Evolutionary conservation across 176 grass and related monocot genomes (phyloP).

Genomic region (Oryza australiensis): DNA sequence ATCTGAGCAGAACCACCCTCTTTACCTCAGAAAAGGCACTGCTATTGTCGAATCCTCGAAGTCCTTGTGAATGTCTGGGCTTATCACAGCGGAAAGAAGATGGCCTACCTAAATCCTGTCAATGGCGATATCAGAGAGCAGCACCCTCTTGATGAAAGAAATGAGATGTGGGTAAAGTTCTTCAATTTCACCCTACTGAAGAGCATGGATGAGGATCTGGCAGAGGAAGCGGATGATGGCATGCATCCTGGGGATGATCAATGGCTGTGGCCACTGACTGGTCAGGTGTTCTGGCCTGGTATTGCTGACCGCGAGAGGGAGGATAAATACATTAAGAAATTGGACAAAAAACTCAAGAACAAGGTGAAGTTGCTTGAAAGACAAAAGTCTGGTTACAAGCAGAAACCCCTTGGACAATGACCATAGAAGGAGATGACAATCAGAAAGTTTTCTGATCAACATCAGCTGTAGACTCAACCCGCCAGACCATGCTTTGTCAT

Average conservation of each 20-base stretch:
- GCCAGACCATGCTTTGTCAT: conserved; percentile 3
- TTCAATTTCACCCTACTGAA: conserved; percentile 82
- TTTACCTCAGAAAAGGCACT: conserved; percentile 83
- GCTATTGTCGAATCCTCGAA: conserved; percentile 93
- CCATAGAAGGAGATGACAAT: conserved; percentile 6
- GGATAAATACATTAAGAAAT: conserved; percentile 71
- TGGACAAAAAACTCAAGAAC: conserved; percentile 88
- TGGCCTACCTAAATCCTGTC: conserved; percentile 81
- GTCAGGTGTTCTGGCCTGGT: conserved; percentile 90
- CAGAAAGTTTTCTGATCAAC: background rate
- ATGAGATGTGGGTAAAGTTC: conserved; percentile 85
- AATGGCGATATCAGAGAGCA: conserved; percentile 66
- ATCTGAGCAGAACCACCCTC: conserved; percentile 17
- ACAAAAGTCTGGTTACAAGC: conserved; percentile 88
- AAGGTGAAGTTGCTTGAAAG: conserved; percentile 87
- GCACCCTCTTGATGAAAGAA: conserved; percentile 61
- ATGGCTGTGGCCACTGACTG: conserved; percentile 88
- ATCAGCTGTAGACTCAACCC: background rate
- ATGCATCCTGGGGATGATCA: conserved; percentile 50
- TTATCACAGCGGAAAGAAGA: conserved; percentile 88
- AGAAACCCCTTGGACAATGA: conserved; percentile 85
- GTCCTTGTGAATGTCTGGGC: conserved; percentile 95
- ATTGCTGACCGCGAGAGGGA: conserved; percentile 83
- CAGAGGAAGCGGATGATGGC: conserved; percentile 90
- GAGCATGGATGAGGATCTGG: conserved; percentile 98